Evolutionary conservation across 1,284 basidiomycete species (phyloP), one percentile per base, ranked within the genome.

Genomic region (Xerocomus minutiporus): DNA sequence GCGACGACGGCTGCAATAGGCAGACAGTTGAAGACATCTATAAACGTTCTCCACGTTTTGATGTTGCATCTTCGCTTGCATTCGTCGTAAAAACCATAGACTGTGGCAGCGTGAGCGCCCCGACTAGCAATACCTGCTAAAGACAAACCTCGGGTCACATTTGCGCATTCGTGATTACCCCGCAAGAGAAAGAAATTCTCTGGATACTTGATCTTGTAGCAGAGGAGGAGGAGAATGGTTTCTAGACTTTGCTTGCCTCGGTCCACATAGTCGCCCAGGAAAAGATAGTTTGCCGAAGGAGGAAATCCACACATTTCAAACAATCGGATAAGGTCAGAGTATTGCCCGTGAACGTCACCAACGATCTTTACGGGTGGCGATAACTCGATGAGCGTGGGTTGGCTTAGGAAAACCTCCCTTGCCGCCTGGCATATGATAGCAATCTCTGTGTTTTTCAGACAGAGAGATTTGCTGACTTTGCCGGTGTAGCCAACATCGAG

Each of bases 301-400:
- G 97, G 97, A 73, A 98, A 99, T 12, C 97, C 97, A 66, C 97
- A 98, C 95, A 98, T 98, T 73, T 99, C 97, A 68, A 99, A 99
- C 54, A 99, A 76, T 51, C 97, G 87, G 63, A 99, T 96, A 65
- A 99, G 84, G 77, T 99, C 97, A 55, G 92, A 93, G 72, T 98
- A 99, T 73, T 97, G 95, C 5, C 97, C 97, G 70, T 99, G 97
- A 4, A 98, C 95, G 72, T 99, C 97, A 29, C 97, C 97, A 13
- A 99, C 96, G 59, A 99, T 98, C 81, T 99, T 99, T 64, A 99
- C 97, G 9, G 97, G 96, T 8, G 97, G 97, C 23, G 91, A 93
- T 47, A 99, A 82, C 73, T 99, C 97, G 68, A 99, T 91, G 56
- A 99, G 84, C 1, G 97, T 98, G 8, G 97, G 97, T 71, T 99